Base-by-base conservation (phyloP, 352 stramenopile genomes). In the Globisporangium paddicum region DNA sequence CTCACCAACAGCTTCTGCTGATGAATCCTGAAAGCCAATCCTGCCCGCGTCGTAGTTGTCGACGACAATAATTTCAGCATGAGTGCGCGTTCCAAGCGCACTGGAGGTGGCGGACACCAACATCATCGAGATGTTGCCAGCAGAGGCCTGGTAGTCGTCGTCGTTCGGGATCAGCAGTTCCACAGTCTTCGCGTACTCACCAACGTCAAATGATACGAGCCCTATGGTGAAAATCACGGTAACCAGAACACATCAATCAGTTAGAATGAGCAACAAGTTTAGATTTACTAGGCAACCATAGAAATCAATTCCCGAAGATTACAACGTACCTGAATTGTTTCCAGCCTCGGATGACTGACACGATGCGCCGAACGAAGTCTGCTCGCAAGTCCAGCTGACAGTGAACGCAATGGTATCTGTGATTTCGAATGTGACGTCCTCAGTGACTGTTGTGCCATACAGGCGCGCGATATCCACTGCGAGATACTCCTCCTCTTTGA, bases 11-110 rank as follows among this genome's bases (percentile, higher is more conserved):
- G 28, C 69, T 51, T 50, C 80, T 63, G 16, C 46, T 16, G 0
- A 80, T 55, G 23, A 45, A 11, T 25, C 53, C 0, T 38, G 37
- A 45, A 87, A 84, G 0, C 3, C 21, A 8, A 87, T 58, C 0
- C 61, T 23, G 9, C 72, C 70, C 37, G 69, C 66, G 35, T 82
- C 72, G 6, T 63, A 54, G 37, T 79, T 66, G 53, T 81, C 73
- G 26, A 70, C 18, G 6, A 79, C 67, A 14, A 55, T 21, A 1
- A 86, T 56, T 18, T 62, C 46, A 18, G 51, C 55, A 6, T 61
- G 60, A 0, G 58, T 52, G 2, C 6, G n/a, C 1, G 45, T 7
- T 21, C 35, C 61, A 2, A 82, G 25, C 1, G 41, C 25, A 37
- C 66, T 78, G 1, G 16, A 21, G 3, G 69, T 53, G 19, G 67